Evolutionary conservation across 768 basidiomycete species (phyloP), one percentile per base, ranked within the genome.

Genomic region (Trametes cingulata): DNA sequence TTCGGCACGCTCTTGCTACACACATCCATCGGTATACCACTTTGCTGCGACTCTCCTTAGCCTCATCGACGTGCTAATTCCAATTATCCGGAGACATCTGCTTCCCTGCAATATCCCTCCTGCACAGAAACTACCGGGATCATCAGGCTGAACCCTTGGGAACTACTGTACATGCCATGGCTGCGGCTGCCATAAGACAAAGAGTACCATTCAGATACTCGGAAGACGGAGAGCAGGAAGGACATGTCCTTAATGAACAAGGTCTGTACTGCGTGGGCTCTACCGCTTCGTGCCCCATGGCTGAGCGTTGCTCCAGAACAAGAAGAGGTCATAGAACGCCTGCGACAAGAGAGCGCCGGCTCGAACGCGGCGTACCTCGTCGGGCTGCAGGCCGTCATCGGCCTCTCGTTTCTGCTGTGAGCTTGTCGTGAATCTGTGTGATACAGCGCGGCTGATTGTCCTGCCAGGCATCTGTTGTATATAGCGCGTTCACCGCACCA

Each of bases 191-290:
- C 13, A 22, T 65, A 9, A 62, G 68, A n/a, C 64, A 66, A 36
- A 51, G 70, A 19, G 49, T 63, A 14, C 63, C 70, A 4, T 71
- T 68, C 56, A 58, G 55, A 20, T 67, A 66, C 46, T 50, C 58
- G 6, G 65, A 66, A 10, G 62, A 66, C 15, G 64, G 47, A 3
- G 53, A 56, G 12, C 58, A 66, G 19, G 60, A 66, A 20, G 59
- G 51, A 10, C 66, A 45, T 19, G 58, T 71, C 12, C 52, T 69
- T 22, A 69, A 71, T 37, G 70, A 71, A 52, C 69, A 71, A 69
- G 70, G 70, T 68, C 40, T 25, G 50, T 45, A 0, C 5, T 0
- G n/a, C 5, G 10, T 8, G 3, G 35, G n/a, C n/a, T n/a, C n/a
- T n/a, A n/a, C n/a, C n/a, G n/a, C n/a, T n/a, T n/a, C n/a, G n/a